Evolutionary conservation across 129 eudicot genomes (phyloP).

Genomic region (Deinandra increscens): DNA sequence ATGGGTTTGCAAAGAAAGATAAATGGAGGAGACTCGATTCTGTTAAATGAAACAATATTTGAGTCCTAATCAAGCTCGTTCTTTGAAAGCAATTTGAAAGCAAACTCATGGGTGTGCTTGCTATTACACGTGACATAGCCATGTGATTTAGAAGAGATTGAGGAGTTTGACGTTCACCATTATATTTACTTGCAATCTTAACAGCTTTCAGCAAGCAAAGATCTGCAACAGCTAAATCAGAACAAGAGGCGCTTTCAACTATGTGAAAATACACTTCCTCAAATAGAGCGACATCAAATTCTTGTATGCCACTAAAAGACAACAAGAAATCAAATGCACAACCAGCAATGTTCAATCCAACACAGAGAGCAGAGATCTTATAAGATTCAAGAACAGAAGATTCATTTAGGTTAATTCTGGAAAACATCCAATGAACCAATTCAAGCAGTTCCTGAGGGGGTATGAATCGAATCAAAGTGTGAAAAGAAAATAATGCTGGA

Average conservation of each 20-base stretch:
- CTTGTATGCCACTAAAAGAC: conserved; percentile 30
- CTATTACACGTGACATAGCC: conserved; percentile 53
- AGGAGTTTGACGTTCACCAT: conserved; percentile 30
- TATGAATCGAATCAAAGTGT: conserved; percentile 56
- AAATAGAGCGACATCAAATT: conserved; percentile 45
- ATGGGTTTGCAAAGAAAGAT: conserved; percentile 54
- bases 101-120: conserved; percentile 53
- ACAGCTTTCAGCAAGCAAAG: conserved; percentile 72
- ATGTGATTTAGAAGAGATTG: conserved; percentile 37
- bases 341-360: conserved; percentile 64
- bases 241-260: conserved; percentile 39
- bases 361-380: conserved; percentile 44
- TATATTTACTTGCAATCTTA: conserved; percentile 36
- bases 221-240: conserved; percentile 59
- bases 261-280: conserved; percentile 56
- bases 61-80: conserved; percentile 45
- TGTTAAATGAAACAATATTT: conserved; percentile 44
- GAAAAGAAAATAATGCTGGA: conserved; percentile 56
- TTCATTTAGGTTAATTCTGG: conserved; percentile 37
- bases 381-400: conserved; percentile 29
- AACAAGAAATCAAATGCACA: conserved; percentile 54
- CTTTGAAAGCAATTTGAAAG: conserved; percentile 51
- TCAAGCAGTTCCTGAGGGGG: conserved; percentile 84
- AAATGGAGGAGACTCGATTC: conserved; percentile 63
- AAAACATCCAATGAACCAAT: conserved; percentile 60